A percentile compares a stretch with the other conserved stretches of the same genome.
phyloP scores from a whole-genome alignment of 1,139 yeast species.

The Kurtzmaniella quercitrusa region DNA sequence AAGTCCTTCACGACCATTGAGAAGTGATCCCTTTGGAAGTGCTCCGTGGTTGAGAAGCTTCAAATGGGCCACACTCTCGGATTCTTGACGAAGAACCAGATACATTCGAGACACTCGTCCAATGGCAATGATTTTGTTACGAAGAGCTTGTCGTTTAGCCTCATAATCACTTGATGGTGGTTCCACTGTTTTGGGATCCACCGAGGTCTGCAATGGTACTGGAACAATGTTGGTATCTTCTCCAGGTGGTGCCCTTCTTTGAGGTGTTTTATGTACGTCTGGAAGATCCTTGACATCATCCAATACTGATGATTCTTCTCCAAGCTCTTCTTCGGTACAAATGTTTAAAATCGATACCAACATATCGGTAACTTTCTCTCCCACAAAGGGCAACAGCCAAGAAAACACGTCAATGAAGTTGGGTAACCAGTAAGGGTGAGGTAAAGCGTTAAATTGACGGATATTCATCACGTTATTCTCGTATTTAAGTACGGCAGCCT shows the following conservation, averaged over 20 bases:
- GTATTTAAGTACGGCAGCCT: slow-evolving; percentile 91
- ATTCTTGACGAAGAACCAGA: slow-evolving; percentile 81
- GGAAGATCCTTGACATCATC: slow-evolving; percentile 13
- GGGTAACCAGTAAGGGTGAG: slow-evolving; percentile 97
- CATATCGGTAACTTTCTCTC: slow-evolving; percentile 95
- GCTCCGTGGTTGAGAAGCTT: slow-evolving; percentile 62
- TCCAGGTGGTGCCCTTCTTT: slow-evolving; percentile 2
- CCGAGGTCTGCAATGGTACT: slow-evolving; percentile 5
- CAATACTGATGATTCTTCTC: slow-evolving; percentile 58
- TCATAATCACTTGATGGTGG: slow-evolving; percentile 21
- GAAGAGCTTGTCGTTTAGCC: slow-evolving; percentile 57
- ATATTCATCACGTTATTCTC: slow-evolving; percentile 93
- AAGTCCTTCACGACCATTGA: slow-evolving; percentile 81
- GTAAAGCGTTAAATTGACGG: slow-evolving; percentile 86
- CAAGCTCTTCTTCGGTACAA: slow-evolving; percentile 93
- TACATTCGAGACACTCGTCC: slow-evolving; percentile 95
- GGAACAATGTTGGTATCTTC: neutral
- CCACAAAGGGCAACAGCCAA: slow-evolving; percentile 97
- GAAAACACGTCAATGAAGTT: slow-evolving; percentile 97
- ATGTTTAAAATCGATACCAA: slow-evolving; percentile 84
- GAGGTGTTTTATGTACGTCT: neutral
- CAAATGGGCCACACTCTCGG: slow-evolving; percentile 80
- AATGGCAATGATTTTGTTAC: slow-evolving; percentile 90
- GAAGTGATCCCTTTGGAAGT: slow-evolving; percentile 82
- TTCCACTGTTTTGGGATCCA: slow-evolving; percentile 9